Base-by-base conservation (phyloP, 179 eudicot genomes). In the Drosera spatulata region DNA sequence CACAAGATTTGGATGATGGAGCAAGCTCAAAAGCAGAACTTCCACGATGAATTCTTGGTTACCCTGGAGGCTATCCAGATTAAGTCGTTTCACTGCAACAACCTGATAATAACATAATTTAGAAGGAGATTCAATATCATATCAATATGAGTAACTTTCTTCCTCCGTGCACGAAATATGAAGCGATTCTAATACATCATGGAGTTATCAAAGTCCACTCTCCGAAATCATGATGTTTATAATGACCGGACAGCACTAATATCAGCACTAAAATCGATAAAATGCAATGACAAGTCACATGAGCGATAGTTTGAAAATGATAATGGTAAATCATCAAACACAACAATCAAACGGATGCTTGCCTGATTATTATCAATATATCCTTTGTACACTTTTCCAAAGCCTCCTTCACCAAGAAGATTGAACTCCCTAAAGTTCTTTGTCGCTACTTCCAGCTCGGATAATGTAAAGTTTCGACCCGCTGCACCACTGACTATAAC, bases 41-140 rank as follows among this genome's bases (percentile, higher is more conserved):
- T 91, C 98, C 41, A 91, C 85, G 9, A 88, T 83, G 66, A 91
- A 91, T 64, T 91, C 97, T 76, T 83, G 91, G 69, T 87, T 85
- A 41, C 97, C 97, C 62, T 91, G 97, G 62, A 77, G 82, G 38
- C 96, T 85, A 55, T 85, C 82, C 53, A 76, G 80, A 75, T 82
- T 83, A 39, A 91, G 88, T 66, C 77, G 79, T 74, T 91, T 91
- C 11, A 80, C 69, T 62, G 97, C 97, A 71, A 91, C 62, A 51
- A 69, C 52, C 97, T 87, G 83, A 12, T 49, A 59, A 5, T 7
- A 38, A 6, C 10, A 12, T 12, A 59, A 13, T 38, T 22, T 39
- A 56, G 41, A 37, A 7, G 0, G 5, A 7, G 8, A 43, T 7
- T 43, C 2, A 43, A 0, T 4, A 43, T 43, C 45, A 43, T 4